Evolutionary conservation across 805 yeast species (phyloP).

Genomic region (Saccharomycopsis amapae): DNA sequence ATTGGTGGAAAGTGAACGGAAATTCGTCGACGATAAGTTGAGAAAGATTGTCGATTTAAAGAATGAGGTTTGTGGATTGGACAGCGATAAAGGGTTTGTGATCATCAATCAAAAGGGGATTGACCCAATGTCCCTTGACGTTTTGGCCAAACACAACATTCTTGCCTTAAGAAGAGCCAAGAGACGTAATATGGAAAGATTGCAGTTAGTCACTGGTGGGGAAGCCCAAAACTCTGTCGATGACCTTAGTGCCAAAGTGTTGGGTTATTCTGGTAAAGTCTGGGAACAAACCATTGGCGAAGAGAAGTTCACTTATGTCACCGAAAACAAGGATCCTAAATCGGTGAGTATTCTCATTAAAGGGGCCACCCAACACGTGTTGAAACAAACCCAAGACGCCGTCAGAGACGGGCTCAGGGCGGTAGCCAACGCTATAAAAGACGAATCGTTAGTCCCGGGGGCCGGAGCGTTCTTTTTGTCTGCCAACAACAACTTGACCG

Average conservation of each 20-base stretch:
- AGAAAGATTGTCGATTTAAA: conserved; percentile 87
- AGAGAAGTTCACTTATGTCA: conserved; percentile 94
- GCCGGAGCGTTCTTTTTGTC: conserved; percentile 94
- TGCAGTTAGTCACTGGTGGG: conserved; percentile 94
- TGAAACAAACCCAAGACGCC: conserved; percentile 93
- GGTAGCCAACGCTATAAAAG: conserved; percentile 85
- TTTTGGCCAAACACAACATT: conserved; percentile 86
- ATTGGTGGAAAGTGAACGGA: conserved; percentile 87
- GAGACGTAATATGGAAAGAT: conserved; percentile 98
- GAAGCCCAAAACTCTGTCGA: conserved; percentile 97
- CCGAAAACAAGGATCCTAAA: conserved; percentile 83
- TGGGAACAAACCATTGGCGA: conserved; percentile 93
- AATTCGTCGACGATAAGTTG: conserved; percentile 89
- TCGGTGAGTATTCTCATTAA: conserved; percentile 87
- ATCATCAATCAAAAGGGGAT: conserved; percentile 97
- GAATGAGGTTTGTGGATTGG: conserved; percentile 80
- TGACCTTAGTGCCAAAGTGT: conserved; percentile 67
- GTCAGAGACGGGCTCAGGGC: conserved; percentile 95
- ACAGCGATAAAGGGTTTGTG: conserved; percentile 72
- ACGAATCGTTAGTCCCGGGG: conserved; percentile 84
- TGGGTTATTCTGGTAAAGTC: conserved; percentile 87
- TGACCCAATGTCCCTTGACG: conserved; percentile 95
- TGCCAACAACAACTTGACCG: conserved; percentile 59
- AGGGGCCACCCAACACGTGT: conserved; percentile 85
- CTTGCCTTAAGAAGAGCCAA: conserved; percentile 96